Evolutionary conservation across 1,284 basidiomycete genomes (phyloP).

Genomic region (Rhodotorula mucilaginosa): DNA sequence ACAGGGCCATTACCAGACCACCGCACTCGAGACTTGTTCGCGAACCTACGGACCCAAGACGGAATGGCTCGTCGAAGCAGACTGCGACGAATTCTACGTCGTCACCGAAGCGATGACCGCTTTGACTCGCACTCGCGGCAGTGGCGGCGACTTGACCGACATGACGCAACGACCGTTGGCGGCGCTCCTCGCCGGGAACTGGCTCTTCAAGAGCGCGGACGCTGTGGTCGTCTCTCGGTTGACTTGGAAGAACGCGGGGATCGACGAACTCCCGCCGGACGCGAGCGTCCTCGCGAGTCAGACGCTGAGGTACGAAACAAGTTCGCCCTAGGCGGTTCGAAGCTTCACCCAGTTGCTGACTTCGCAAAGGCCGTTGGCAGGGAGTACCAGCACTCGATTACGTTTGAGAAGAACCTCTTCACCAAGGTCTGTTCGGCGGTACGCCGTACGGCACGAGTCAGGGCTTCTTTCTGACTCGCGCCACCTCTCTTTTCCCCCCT

Average conservation of each 20-base stretch:
- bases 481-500: no score
- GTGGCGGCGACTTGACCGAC: neutral
- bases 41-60: constrained; percentile 3
- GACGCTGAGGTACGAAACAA: neutral
- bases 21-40: constrained; percentile 16
- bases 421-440: neutral
- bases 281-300: neutral
- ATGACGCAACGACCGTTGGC: neutral
- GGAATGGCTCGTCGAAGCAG: constrained; percentile 19
- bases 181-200: constrained; percentile 3
- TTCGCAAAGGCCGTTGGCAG: neutral
- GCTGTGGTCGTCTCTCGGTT: constrained; percentile 3
- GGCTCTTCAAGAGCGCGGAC: constrained; percentile 11
- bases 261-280: neutral
- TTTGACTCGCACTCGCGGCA: neutral
- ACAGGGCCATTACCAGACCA: constrained; percentile 10
- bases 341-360: no score
- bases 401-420: neutral
- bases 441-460: no score
- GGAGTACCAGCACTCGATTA: neutral
- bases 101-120: neutral
- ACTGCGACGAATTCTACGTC: constrained; percentile 25
- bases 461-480: no score
- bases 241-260: constrained; percentile 13
- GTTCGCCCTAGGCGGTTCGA: no score